These are phyloP conservation scores for Pharus latifolius DNA, from an alignment of 176 grass and related monocot genomes.

Conservation along the genomic window DNA sequence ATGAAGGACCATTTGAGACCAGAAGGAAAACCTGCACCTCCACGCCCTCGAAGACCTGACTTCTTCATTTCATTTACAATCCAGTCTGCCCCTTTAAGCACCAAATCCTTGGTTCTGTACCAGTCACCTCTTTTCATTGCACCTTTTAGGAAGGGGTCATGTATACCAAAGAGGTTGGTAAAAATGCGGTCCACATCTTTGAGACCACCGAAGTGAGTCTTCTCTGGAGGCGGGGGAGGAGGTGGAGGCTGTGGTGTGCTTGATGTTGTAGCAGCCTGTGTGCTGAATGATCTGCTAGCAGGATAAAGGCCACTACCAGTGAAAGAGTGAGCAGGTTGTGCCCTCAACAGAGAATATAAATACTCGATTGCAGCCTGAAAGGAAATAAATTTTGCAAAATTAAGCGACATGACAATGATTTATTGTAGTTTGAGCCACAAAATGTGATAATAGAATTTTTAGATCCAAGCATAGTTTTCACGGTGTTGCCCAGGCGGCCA, in stretches of 20 bases:
- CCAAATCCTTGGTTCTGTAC: constrained; percentile 85
- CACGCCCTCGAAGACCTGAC: constrained; percentile 84
- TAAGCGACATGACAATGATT: background rate
- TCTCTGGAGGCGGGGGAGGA: constrained; percentile 71
- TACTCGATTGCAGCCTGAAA: constrained; percentile 27
- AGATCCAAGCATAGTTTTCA: too few relatives aligned
- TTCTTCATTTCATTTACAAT: constrained; percentile 93
- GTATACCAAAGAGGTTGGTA: constrained; percentile 75
- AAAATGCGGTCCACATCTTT: constrained; percentile 84
- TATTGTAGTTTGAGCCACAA: background rate
- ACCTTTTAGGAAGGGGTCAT: constrained; percentile 91
- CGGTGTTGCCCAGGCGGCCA: too few relatives aligned
- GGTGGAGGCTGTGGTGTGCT: constrained; percentile 62
- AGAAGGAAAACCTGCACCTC: constrained; percentile 86
- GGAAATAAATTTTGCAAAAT: background rate
- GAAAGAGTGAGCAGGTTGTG: constrained; percentile 32
- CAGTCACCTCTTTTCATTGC: constrained; percentile 83
- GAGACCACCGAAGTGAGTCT: constrained; percentile 73
- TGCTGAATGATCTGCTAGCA: constrained; percentile 51
- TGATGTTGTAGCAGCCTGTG: constrained; percentile 47
- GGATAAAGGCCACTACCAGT: constrained; percentile 6
- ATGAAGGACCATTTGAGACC: constrained; percentile 98
- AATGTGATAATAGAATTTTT: background rate
- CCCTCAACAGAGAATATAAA: constrained; percentile 26
- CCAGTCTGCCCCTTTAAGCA: constrained; percentile 78